Base-by-base conservation (phyloP, 352 stramenopile genomes). In the Phytophthora citricola region DNA sequence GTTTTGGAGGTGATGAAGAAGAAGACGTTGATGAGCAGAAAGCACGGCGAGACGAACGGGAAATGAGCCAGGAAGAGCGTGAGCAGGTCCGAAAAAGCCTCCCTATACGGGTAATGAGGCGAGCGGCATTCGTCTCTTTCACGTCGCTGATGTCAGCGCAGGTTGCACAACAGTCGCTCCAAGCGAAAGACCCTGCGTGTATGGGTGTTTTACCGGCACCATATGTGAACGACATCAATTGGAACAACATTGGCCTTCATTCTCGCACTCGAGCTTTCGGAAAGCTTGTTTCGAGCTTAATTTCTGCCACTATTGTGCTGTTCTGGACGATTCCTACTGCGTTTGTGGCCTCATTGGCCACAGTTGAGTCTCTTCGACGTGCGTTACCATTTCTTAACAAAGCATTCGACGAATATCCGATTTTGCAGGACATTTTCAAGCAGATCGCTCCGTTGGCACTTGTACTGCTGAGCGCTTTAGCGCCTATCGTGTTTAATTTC, bases 271-370 rank as follows among this genome's bases (percentile, higher is more conserved):
- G 82, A 14, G 63, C 74, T 0, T 66, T 89, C 17, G 76, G 84
- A 9, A 69, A 59, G 51, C 67, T 93, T 14, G 55, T 91, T 1
- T 89, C 87, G 5, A 58, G 71, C 5, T 44, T 81, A 17, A 53
- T 92, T n/a, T 92, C 87, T 7, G 73, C 73, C 0, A 55, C 44
- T 17, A 90, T 94, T 56, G 83, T 93, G 48, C 63, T 94, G 7
- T 94, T 94, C 57, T 94, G 87, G 85, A 94, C 87, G 3, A 90
- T 94, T 48, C 87, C 87, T 15, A 92, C 85, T 34, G 83, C 83
- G 1, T 91, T 93, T 24, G 82, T 94, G 8, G 78, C 85, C 7
- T 93, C 87, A 10, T 56, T 94, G 11, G 64, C 87, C 17, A 91
- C 76, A 3, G 77, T 93, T 24, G 85, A 92, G 48, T 90, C 81